Base-by-base conservation (phyloP, 1,139 yeast genomes). In the Magnusiomyces fungicola region DNA sequence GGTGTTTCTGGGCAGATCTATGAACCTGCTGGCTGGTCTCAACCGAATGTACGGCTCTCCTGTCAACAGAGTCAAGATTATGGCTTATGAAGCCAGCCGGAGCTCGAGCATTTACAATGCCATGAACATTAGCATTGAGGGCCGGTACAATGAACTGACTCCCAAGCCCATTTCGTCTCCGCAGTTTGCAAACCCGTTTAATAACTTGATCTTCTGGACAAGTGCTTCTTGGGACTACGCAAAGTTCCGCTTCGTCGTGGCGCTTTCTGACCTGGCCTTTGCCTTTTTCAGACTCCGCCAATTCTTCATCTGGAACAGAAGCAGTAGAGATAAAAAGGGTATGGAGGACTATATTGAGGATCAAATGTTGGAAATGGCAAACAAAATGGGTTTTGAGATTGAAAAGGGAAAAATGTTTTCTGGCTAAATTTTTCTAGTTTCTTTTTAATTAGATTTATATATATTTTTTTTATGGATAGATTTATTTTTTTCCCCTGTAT, bases 21-120 rank as follows among this genome's bases (percentile, higher is more conserved):
- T 82, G 83, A 69, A 90, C 51, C 83, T 84, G 70, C 75, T 85
- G 49, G 92, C 83, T 62, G 81, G 80, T 36, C 66, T 82, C 57
- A 85, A 85, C 61, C 79, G 78, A 56, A 69, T 69, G 48, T 78
- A 78, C 62, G 88, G 84, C 2, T 78, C 87, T 21, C 92, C 92
- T 0, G 83, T 83, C 18, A 85, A 85, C 61, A 70, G 94, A 50
- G 68, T 85, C 56, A 80, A 80, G 53, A 61, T 81, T 42, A 69
- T 85, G 53, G 85, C 87, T 0, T 63, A 66, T 32, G 78, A 78
- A 52, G 84, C 86, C 29, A 39, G 43, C 21, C n/a, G 21, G 43
- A 16, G 32, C 19, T 55, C 69, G 36, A 52, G 61, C 57, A 46
- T 66, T 19, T 47, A 39, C 24, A 38, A 29, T 7, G 3, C 27